These are phyloP conservation scores for Trichoderma harzianum DNA, from an alignment of 2,329 filamentous ascomycete genomes.

Conservation along the genomic window DNA sequence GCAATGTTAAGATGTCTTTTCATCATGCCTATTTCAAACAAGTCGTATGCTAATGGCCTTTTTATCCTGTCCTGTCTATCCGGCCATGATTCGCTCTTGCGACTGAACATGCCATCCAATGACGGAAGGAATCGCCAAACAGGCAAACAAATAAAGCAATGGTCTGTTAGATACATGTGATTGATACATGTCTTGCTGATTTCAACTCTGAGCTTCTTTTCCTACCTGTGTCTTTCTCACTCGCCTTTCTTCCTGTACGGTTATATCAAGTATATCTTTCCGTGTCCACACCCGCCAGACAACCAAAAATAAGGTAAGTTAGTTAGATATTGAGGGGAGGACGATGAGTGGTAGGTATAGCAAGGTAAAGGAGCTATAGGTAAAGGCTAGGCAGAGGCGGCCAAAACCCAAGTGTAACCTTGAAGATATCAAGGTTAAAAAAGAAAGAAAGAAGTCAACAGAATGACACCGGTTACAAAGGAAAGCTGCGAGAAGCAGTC, in stretches of 20 bases:
- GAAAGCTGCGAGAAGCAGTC: not conserved
- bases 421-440: not conserved
- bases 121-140: not conserved
- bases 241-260: not conserved
- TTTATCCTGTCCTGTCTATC: not conserved
- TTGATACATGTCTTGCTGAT: not conserved
- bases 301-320: not conserved
- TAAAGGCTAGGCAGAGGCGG: not conserved
- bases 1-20: slow-evolving; percentile 13
- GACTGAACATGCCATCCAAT: not conserved
- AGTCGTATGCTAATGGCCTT: not conserved
- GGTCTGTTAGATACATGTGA: not conserved
- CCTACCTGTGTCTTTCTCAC: not conserved
- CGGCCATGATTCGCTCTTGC: not conserved
- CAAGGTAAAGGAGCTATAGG: not conserved
- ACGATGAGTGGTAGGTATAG: not conserved
- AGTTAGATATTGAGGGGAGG: not conserved
- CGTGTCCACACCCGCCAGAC: not conserved
- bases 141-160: not conserved
- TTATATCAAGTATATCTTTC: not conserved
- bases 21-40: not conserved
- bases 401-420: not conserved
- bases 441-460: not conserved
- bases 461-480: not conserved
- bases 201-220: not conserved